Evolutionary conservation across 352 stramenopile genomes (phyloP).

Genomic region (Phytophthora multivora): DNA sequence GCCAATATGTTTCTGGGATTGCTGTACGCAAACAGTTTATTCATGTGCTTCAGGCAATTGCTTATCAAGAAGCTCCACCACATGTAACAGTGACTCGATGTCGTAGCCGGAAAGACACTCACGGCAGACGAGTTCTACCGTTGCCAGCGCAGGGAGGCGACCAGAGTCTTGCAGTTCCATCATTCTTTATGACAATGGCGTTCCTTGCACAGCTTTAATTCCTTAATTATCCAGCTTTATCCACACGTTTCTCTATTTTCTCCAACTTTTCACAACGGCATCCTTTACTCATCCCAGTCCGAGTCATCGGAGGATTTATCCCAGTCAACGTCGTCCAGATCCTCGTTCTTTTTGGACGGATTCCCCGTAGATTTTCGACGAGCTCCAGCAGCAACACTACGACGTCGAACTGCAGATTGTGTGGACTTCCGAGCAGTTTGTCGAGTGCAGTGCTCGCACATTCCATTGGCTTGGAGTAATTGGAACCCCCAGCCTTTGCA

Average conservation of each 20-base stretch:
- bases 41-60: no score
- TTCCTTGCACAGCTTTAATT: no score
- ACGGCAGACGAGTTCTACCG: conserved; percentile 1
- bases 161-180: no score
- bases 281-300: conserved; percentile 53
- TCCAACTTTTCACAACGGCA: background rate
- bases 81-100: background rate
- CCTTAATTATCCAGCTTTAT: background rate
- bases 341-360: conserved; percentile 11
- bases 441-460: conserved; percentile 61
- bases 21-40: no score
- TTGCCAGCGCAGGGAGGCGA: background rate
- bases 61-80: conserved; percentile 1
- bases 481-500: conserved; percentile 67
- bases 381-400: conserved; percentile 9
- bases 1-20: no score
- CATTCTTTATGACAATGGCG: no score
- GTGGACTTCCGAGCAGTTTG: conserved; percentile 23
- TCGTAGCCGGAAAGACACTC: background rate
- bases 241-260: conserved; percentile 10
- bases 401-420: conserved; percentile 4
- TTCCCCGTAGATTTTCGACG: conserved; percentile 8
- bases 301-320: conserved; percentile 55
- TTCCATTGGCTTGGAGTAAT: conserved; percentile 50
- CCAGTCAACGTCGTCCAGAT: conserved; percentile 43